These are phyloP conservation scores for Cytospora piceicola DNA, from an alignment of 2,329 filamentous ascomycete species.

Conservation along the genomic window DNA sequence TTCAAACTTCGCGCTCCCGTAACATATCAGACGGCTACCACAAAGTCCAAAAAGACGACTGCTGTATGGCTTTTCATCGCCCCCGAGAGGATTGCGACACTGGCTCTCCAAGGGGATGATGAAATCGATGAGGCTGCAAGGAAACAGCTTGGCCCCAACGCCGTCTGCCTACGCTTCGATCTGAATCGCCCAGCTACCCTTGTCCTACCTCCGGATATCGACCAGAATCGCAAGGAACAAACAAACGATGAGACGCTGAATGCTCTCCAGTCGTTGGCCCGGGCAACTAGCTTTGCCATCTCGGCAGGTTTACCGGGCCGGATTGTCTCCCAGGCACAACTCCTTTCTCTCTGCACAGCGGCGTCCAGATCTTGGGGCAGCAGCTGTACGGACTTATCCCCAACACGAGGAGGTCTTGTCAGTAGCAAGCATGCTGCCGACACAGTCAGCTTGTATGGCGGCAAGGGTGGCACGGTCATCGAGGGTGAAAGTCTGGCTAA, in stretches of 20 bases:
- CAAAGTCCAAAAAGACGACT: conserved; percentile 10
- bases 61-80: conserved; percentile 16
- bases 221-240: conserved; percentile 6
- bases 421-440: conserved; percentile 24
- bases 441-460: conserved; percentile 24
- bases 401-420: not conserved
- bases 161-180: conserved; percentile 8
- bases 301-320: conserved; percentile 1
- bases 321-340: not conserved
- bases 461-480: conserved; percentile 23
- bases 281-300: conserved; percentile 9
- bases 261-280: conserved; percentile 5
- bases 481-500: conserved; percentile 1
- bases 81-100: conserved; percentile 5
- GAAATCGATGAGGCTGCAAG: conserved; percentile 7
- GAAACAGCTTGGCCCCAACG: conserved; percentile 17
- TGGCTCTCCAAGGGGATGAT: conserved; percentile 12
- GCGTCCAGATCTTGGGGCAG: not conserved
- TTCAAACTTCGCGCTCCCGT: conserved; percentile 19
- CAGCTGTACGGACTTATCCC: not conserved
- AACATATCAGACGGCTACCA: conserved; percentile 12
- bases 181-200: conserved; percentile 7
- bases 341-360: not conserved
- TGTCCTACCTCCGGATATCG: conserved; percentile 19
- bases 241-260: not conserved